Base-by-base conservation (phyloP, 2,329 filamentous ascomycete genomes). In the Exophiala xenobiotica region DNA sequence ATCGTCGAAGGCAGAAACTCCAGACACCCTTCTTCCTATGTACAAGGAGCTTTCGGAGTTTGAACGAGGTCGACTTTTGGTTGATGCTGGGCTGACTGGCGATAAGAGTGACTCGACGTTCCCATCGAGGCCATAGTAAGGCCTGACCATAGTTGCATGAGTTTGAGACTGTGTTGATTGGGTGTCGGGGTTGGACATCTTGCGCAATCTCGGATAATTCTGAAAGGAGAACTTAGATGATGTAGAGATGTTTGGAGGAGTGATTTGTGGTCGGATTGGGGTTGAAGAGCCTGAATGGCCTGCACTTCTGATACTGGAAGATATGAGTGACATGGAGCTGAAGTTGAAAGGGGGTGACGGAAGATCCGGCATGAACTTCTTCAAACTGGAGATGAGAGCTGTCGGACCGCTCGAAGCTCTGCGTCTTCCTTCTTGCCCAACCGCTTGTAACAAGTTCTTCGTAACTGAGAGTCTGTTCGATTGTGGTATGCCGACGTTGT, bases 1-100 rank as follows among this genome's bases (percentile, higher is more conserved):
- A 64, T 96, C 89, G 1, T 91, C 91, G 0, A 95, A 77, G 0
- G 90, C 95, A 0, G 90, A 93, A 1, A 87, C 84, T 20, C 84
- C 78, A 0, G 91, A 95, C 2, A 90, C 74, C 3, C 82, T 84
- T 60, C 88, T 83, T 61, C 87, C 86, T 12, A 93, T 77, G 14
- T 77, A 72, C 54, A 95, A 70, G 4, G 88, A 93, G 52, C 90
- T 86, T 65, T 95, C 87, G 1, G 88, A 92, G 1, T 82, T 83
- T 0, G 82, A 80, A 59, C 82, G 77, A 43, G 47, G 41, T 37
- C 81, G 77, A 23, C 90, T 53, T 22, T 11, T 26, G n/a, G 40
- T 46, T 2, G 51, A 51, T 68, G 5, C 54, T 51, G 72, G 68
- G 22, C 65, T 57, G 61, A 40, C 49, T 60, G 19, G 68, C 52